Evolutionary conservation across 1,284 basidiomycete species (phyloP).

Genomic region (Inonotus hispidus): DNA sequence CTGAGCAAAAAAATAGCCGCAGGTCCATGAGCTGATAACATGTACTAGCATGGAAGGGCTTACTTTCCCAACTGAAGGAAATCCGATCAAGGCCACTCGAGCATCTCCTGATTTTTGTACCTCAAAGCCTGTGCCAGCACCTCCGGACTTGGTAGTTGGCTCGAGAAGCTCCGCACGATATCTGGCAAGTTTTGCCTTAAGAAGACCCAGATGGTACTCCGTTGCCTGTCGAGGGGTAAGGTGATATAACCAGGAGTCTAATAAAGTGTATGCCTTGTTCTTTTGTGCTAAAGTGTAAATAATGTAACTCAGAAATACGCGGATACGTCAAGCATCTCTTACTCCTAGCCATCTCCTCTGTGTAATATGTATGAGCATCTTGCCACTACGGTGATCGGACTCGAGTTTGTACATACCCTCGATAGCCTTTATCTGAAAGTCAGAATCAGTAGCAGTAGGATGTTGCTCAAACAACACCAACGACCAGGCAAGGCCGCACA

Average conservation of each 20-base stretch:
- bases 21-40: conserved; percentile 20
- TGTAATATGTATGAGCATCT: conserved; percentile 9
- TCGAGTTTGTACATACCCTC: conserved; percentile 59
- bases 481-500: neutral
- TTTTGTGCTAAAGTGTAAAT: conserved; percentile 66
- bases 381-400: neutral
- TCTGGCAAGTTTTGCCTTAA: conserved; percentile 89
- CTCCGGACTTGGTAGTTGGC: conserved; percentile 75
- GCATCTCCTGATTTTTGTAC: conserved; percentile 95
- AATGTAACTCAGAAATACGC: conserved; percentile 13
- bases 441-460: neutral
- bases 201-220: conserved; percentile 84
- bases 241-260: neutral
- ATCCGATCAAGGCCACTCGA: conserved; percentile 89
- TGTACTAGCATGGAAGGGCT: conserved; percentile 14
- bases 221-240: conserved; percentile 59
- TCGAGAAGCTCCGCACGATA: conserved; percentile 89
- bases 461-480: neutral
- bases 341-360: conserved; percentile 95
- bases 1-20: conserved; percentile 37
- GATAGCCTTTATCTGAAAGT: conserved; percentile 80
- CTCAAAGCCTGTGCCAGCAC: conserved; percentile 85
- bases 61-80: conserved; percentile 91
- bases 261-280: conserved; percentile 54
- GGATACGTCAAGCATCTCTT: conserved; percentile 30